phyloP scores from a whole-genome alignment of 768 basidiomycete species.

The Leccinum aurantiacum region DNA sequence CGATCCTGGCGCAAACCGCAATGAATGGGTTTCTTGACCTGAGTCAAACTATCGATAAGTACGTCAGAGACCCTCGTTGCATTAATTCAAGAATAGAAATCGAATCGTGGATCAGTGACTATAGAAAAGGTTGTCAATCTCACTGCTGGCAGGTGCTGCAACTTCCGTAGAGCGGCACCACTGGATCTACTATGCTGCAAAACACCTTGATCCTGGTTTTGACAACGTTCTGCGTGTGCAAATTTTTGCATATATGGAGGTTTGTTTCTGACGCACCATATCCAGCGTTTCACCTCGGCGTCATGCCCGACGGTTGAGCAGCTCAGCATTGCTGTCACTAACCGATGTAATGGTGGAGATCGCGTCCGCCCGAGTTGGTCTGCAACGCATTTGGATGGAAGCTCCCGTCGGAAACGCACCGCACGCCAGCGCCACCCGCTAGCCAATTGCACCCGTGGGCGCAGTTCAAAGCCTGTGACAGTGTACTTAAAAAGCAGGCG shows the following conservation, averaged over 20 bases:
- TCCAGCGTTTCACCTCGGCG: background rate
- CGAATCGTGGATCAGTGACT: too few species aligned
- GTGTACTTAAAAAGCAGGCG: background rate
- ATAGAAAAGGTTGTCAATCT: too few species aligned
- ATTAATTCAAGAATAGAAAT: too few species aligned
- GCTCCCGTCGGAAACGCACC: background rate
- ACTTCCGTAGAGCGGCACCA: background rate
- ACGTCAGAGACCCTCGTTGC: background rate
- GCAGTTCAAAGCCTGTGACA: background rate
- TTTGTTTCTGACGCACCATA: background rate
- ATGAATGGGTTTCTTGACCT: background rate
- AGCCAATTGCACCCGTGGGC: background rate
- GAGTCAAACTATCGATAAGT: background rate
- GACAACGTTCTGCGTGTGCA: background rate
- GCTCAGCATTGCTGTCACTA: background rate
- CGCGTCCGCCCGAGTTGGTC: background rate
- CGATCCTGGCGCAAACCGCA: background rate
- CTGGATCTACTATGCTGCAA: too few species aligned
- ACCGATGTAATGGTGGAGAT: background rate
- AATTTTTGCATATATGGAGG: background rate
- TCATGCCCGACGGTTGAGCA: background rate
- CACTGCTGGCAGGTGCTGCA: background rate
- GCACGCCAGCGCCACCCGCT: background rate
- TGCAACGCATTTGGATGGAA: background rate
- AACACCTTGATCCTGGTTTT: too few species aligned